Percentiles rank a stretch among this genome's conserved stretches.
These are phyloP conservation scores for Aspergillus fumigatiaffinis DNA, from an alignment of 2,329 filamentous ascomycete genomes.

Conservation along the genomic window DNA sequence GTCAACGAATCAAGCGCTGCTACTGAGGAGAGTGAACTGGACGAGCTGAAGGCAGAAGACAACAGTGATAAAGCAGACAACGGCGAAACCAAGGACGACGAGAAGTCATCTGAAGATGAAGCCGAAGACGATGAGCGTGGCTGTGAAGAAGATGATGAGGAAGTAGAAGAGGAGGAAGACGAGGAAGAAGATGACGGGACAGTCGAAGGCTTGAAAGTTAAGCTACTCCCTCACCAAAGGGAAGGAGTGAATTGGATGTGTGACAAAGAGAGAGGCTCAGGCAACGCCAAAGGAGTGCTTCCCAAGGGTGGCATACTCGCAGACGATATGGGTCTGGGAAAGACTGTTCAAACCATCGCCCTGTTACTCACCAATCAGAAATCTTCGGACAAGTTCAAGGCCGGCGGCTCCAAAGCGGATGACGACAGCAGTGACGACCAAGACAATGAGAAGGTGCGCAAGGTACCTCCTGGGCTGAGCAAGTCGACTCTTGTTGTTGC, in stretches of 20 bases:
- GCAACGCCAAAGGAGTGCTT: conserved; percentile 72
- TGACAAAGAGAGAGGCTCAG: conserved; percentile 80
- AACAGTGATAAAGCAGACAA: conserved; percentile 55
- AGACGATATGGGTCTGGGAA: conserved; percentile 93
- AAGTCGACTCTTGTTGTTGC: conserved; percentile 88
- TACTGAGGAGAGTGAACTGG: conserved; percentile 36
- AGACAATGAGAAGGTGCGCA: conserved; percentile 51
- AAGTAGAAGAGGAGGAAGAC: conserved; percentile 34
- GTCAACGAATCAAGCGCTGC: conserved; percentile 30
- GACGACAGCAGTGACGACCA: conserved; percentile 49
- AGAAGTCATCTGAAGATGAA: conserved; percentile 45
- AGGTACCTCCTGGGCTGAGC: conserved; percentile 64
- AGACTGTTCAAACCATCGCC: conserved; percentile 90
- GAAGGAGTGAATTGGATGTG: conserved; percentile 95
- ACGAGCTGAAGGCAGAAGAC: conserved; percentile 42
- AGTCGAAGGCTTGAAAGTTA: conserved; percentile 79
- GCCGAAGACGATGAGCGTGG: conserved; percentile 61
- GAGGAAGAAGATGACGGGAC: conserved; percentile 57
- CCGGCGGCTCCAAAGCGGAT: conserved; percentile 34
- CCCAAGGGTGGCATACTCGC: conserved; percentile 93
- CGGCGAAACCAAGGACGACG: conserved; percentile 23
- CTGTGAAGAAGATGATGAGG: conserved; percentile 19
- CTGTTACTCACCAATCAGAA: conserved; percentile 80
- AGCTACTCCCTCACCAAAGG: conserved; percentile 86
- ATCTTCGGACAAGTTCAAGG: conserved; percentile 46